phyloP scores from a whole-genome alignment of 2,329 filamentous ascomycete species.

The Cladosporium austrohemisphaericum region DNA sequence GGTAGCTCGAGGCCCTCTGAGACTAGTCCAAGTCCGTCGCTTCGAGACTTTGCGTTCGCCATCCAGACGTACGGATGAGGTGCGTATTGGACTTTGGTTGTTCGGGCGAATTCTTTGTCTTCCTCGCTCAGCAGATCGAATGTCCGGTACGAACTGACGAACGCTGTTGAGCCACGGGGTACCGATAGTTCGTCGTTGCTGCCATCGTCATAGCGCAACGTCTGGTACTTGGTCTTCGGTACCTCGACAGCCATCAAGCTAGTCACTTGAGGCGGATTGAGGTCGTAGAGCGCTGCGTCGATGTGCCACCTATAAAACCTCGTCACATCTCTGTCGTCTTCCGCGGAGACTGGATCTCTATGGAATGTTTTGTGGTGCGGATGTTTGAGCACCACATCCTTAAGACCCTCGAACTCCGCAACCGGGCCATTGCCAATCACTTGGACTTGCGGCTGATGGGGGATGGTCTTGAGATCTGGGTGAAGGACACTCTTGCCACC shows the following conservation, averaged over 20 bases:
- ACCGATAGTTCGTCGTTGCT: conserved; percentile 63
- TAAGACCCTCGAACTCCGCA: conserved; percentile 65
- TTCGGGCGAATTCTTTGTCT: conserved; percentile 65
- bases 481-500: conserved; percentile 67
- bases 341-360: conserved; percentile 57
- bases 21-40: conserved; percentile 68
- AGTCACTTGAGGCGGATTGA: conserved; percentile 71
- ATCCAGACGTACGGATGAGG: conserved; percentile 83
- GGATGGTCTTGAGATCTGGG: conserved; percentile 75
- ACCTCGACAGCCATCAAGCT: conserved; percentile 71
- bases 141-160: conserved; percentile 68
- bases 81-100: conserved; percentile 68
- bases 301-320: conserved; percentile 77
- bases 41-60: conserved; percentile 61
- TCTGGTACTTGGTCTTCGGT: conserved; percentile 62
- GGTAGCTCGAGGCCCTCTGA: conserved; percentile 63
- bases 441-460: conserved; percentile 75
- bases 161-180: conserved; percentile 72
- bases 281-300: conserved; percentile 70
- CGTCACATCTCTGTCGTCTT: conserved; percentile 56
- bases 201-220: conserved; percentile 69
- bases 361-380: conserved; percentile 78
- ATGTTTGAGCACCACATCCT: conserved; percentile 65
- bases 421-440: conserved; percentile 75
- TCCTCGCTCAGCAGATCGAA: conserved; percentile 62